Conservation (phyloP, 805 yeast genomes). For the Wickerhamomyces tratensis region DNA sequence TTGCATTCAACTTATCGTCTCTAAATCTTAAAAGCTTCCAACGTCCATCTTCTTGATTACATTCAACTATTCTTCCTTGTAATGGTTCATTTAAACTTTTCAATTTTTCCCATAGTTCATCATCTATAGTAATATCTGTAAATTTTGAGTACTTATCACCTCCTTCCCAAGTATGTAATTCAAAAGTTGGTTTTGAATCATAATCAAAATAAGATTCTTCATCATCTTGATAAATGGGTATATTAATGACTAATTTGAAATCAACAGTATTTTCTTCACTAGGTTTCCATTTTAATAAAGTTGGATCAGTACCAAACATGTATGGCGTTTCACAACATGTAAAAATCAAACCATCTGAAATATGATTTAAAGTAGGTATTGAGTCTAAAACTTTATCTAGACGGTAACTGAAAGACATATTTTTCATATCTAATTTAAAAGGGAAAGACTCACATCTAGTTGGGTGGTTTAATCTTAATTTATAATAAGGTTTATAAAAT, state of each 20-base stretch:
- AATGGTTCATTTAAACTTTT: constrained; percentile 69
- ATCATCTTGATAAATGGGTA: constrained; percentile 49
- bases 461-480: constrained; percentile 59
- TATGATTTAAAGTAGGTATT: constrained; percentile 69
- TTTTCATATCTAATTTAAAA: constrained; percentile 76
- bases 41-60: constrained; percentile 45
- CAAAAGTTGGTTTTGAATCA: constrained; percentile 66
- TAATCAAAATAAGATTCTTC: constrained; percentile 72
- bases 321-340: constrained; percentile 89
- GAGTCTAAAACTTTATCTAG: constrained; percentile 66
- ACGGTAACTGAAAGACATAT: constrained; percentile 78
- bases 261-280: constrained; percentile 92
- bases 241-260: constrained; percentile 59
- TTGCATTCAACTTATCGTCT: constrained; percentile 87
- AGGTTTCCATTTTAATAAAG: constrained; percentile 93
- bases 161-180: constrained; percentile 75
- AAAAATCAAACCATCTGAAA: constrained; percentile 88
- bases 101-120: constrained; percentile 73
- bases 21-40: constrained; percentile 88
- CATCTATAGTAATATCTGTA: constrained; percentile 49
- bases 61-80: constrained; percentile 84
- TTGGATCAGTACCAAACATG: constrained; percentile 77
- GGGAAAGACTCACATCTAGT: constrained; percentile 71
- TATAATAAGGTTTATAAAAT: constrained; percentile 74
- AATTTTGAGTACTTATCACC: constrained; percentile 52